A percentile compares a stretch with the other conserved stretches of the same genome.
phyloP scores from a whole-genome alignment of 768 basidiomycete genomes.

The Lactarius psammicola region DNA sequence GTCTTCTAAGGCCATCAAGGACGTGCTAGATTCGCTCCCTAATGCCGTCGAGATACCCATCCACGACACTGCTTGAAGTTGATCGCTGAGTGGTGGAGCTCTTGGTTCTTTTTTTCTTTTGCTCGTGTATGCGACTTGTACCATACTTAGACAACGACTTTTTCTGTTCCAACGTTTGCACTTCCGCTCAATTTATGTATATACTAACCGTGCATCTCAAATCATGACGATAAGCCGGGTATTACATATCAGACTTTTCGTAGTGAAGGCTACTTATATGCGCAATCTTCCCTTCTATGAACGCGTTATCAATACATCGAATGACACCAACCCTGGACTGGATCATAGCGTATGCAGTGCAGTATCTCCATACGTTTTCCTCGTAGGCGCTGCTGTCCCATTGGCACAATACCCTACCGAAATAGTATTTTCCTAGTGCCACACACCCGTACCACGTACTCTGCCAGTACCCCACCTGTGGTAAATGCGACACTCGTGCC shows the following conservation, averaged over 20 bases:
- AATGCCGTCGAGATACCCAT: constrained; percentile 35
- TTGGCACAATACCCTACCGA: not conserved
- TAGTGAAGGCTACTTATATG: not conserved
- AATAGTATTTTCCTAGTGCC: not conserved
- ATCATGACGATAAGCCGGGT: not conserved
- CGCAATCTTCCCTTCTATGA: not conserved
- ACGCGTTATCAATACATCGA: not conserved
- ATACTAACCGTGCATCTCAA: not conserved
- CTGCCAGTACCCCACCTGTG: not conserved
- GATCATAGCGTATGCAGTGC: not conserved
- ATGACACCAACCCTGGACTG: not conserved
- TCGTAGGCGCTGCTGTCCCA: not conserved
- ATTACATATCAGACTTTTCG: not conserved
- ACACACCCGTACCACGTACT: not conserved
- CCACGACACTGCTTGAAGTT: constrained; percentile 12
- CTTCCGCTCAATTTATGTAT: not conserved
- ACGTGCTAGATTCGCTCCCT: constrained; percentile 53
- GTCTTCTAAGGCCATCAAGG: constrained; percentile 52
- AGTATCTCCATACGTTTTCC: not conserved
- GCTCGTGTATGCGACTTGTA: not conserved
- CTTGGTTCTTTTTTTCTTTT: not conserved
- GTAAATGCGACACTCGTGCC: not conserved
- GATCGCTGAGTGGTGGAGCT: not conserved
- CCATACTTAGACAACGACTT: not conserved
- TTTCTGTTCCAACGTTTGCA: not conserved